Conservation (phyloP, 129 eudicot genomes). For the Ambrosia artemisiifolia region DNA sequence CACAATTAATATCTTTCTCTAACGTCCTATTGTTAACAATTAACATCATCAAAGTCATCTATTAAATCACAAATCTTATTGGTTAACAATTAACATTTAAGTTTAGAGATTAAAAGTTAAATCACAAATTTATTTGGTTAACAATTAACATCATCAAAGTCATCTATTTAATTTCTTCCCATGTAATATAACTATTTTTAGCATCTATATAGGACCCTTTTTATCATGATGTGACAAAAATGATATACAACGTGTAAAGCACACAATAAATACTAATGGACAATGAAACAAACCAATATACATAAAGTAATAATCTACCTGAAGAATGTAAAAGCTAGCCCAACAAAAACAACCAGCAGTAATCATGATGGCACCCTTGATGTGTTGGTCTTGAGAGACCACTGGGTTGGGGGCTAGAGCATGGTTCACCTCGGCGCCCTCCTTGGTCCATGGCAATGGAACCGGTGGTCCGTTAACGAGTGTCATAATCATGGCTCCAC, state of each 20-base stretch:
- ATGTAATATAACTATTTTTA: conserved; percentile 1
- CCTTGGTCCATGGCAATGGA: conserved; percentile 57
- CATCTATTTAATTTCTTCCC: not conserved
- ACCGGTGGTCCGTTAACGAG: conserved; percentile 58
- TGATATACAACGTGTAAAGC: conserved; percentile 3
- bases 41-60: too few species aligned
- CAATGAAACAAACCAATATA: conserved; percentile 2
- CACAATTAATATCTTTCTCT: too few species aligned
- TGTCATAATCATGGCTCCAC: conserved; percentile 93
- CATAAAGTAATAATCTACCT: conserved; percentile 16
- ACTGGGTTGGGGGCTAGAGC: conserved; percentile 6
- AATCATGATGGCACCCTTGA: conserved; percentile 79
- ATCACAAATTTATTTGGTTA: not conserved
- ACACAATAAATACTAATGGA: not conserved
- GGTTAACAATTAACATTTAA: too few species aligned
- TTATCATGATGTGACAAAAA: conserved; percentile 10
- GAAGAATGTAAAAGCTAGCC: conserved; percentile 52
- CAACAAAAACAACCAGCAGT: conserved; percentile 62
- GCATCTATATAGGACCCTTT: not conserved
- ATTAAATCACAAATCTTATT: too few species aligned
- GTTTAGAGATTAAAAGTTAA: not conserved
- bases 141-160: not conserved
- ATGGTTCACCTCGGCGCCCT: conserved; percentile 11
- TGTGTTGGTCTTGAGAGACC: conserved; percentile 32
- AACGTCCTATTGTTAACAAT: too few species aligned